Evolutionary conservation across 2,329 filamentous ascomycete species (phyloP).

Genomic region (Hypoxylon sp.): DNA sequence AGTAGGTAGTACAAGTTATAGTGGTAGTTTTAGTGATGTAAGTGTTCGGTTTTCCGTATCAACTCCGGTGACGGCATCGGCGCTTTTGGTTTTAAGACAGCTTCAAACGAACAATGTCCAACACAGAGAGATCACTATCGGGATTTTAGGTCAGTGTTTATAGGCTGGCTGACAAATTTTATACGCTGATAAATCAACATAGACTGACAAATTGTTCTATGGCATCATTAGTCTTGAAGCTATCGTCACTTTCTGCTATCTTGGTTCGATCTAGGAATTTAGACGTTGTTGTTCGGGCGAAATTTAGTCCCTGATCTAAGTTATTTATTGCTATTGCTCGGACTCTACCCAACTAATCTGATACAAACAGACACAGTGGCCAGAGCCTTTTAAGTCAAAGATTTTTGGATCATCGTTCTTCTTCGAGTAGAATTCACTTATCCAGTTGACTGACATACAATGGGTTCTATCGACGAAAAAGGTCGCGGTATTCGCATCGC

Average conservation of each 20-base stretch:
- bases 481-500: slow-evolving; percentile 75
- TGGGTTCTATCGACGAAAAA: slow-evolving; percentile 48
- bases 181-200: no score
- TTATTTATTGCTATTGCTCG: no score
- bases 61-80: slow-evolving; percentile 16
- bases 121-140: no score
- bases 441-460: slow-evolving; percentile 39
- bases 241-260: background rate
- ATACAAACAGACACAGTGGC: no score
- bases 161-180: no score
- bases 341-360: no score
- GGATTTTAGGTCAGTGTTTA: no score
- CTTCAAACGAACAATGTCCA: background rate
- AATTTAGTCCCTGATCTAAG: no score
- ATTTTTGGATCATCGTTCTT: no score
- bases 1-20: slow-evolving; percentile 1
- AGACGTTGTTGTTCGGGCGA: no score
- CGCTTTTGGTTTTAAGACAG: background rate
- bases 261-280: background rate
- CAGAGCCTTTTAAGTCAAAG: no score
- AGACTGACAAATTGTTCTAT: background rate
- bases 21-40: background rate
- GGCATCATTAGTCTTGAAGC: background rate
- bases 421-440: no score
- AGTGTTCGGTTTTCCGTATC: slow-evolving; percentile 8